Conservation (phyloP, 2,329 filamentous ascomycete genomes). For the Pezicula neosporulosa region DNA sequence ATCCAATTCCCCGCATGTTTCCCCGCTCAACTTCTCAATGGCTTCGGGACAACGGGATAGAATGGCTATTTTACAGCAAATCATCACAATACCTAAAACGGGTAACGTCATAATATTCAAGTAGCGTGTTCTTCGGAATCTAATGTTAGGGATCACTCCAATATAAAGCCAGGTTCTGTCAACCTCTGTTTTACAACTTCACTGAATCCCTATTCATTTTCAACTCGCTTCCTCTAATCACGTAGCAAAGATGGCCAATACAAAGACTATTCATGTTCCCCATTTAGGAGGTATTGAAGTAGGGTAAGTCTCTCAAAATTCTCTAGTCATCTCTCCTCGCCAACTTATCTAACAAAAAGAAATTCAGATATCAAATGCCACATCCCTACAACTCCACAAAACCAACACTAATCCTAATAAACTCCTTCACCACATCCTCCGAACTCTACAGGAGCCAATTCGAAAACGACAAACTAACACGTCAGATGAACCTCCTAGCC, state of each 20-base stretch:
- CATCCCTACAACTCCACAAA: conserved; percentile 43
- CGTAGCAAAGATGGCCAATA: conserved; percentile 4
- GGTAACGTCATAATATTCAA: too few relatives aligned
- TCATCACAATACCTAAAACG: too few relatives aligned
- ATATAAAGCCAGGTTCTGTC: too few relatives aligned
- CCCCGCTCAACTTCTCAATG: too few relatives aligned
- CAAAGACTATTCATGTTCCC: conserved; percentile 40
- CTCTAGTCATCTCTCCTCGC: conserved; percentile 1
- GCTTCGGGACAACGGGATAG: too few relatives aligned
- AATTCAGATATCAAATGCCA: conserved; percentile 12
- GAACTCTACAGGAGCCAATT: conserved; percentile 44
- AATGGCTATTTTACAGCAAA: too few relatives aligned
- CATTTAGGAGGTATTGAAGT: conserved; percentile 45
- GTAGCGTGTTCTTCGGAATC: too few relatives aligned
- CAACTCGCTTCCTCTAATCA: too few relatives aligned
- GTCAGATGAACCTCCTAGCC: conserved; percentile 44
- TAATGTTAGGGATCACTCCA: too few relatives aligned
- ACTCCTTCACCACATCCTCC: conserved; percentile 47
- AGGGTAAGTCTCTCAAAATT: conserved; percentile 38
- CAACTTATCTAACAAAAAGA: not conserved
- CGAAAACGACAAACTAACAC: conserved; percentile 33
- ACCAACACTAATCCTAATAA: conserved; percentile 48
- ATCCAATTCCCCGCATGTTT: too few relatives aligned
- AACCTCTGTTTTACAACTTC: too few relatives aligned
- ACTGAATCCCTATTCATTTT: too few relatives aligned